These are phyloP conservation scores for Malania oleifera DNA, from an alignment of 164 flowering plant genomes.

Conservation along the genomic window DNA sequence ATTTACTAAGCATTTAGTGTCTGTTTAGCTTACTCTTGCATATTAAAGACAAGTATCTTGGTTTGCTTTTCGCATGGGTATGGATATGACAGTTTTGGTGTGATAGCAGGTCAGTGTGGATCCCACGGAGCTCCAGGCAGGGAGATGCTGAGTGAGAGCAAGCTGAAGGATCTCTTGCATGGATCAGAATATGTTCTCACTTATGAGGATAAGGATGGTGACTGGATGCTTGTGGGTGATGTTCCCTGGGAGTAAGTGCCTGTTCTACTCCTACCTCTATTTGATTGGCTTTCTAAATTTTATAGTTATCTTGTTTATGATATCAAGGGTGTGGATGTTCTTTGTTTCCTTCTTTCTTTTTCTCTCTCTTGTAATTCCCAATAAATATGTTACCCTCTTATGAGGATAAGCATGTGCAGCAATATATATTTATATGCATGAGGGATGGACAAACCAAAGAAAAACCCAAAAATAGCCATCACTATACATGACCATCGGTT, in stretches of 20 bases:
- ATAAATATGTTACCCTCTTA: not conserved
- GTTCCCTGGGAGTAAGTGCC: slow-evolving; percentile 45
- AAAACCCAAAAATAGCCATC: too few relatives aligned
- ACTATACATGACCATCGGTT: too few relatives aligned
- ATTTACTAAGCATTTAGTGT: not conserved
- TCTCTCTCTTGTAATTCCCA: not conserved
- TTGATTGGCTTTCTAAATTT: not conserved
- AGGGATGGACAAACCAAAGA: too few relatives aligned
- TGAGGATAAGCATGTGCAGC: too few relatives aligned
- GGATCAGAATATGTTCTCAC: slow-evolving; percentile 46
- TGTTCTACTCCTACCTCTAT: not conserved
- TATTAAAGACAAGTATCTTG: too few relatives aligned
- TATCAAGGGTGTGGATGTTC: not conserved
- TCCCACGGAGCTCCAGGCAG: slow-evolving; percentile 30
- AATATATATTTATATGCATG: too few relatives aligned
- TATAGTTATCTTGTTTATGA: not conserved
- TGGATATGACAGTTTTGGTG: slow-evolving; percentile 8
- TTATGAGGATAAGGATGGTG: slow-evolving; percentile 40
- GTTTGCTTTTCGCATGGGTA: slow-evolving; percentile 12
- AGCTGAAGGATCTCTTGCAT: slow-evolving; percentile 39
- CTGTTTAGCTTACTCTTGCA: not conserved
- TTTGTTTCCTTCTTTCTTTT: not conserved
- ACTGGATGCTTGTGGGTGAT: slow-evolving; percentile 51
- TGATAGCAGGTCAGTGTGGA: slow-evolving; percentile 31
- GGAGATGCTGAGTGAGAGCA: slow-evolving; percentile 32